Conservation (phyloP, 1,284 basidiomycete species). For the Malassezia globosa region DNA sequence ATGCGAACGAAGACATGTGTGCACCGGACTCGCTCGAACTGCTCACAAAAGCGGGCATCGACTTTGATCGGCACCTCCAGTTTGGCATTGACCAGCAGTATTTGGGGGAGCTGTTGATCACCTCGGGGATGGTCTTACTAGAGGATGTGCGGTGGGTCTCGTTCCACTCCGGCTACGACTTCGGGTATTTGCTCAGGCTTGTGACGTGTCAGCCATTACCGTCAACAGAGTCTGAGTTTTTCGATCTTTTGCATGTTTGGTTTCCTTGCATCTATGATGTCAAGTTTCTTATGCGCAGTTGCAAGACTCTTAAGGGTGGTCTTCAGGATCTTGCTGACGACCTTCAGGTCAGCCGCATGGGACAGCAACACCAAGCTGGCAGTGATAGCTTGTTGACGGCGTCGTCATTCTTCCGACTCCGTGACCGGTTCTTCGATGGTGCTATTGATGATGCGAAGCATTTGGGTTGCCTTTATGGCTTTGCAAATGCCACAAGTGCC, state of each 20-base stretch:
- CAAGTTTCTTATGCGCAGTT: constrained; percentile 82
- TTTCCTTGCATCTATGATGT: constrained; percentile 96
- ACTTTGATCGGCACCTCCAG: constrained; percentile 84
- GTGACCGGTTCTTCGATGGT: constrained; percentile 77
- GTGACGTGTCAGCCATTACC: constrained; percentile 80
- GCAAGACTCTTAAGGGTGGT: constrained; percentile 83
- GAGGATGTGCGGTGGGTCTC: constrained; percentile 92
- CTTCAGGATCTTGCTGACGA: constrained; percentile 93
- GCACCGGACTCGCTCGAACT: constrained; percentile 92
- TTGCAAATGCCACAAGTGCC: constrained; percentile 21
- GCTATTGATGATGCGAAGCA: constrained; percentile 56
- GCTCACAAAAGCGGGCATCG: constrained; percentile 84
- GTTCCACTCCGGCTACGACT: constrained; percentile 99
- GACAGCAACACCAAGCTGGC: constrained; percentile 86
- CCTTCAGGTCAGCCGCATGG: constrained; percentile 75
- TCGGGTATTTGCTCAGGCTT: constrained; percentile 94
- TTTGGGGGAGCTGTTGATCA: constrained; percentile 94
- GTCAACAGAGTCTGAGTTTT: constrained; percentile 77
- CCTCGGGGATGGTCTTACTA: constrained; percentile 79
- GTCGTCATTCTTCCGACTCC: constrained; percentile 89
- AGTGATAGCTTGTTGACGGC: constrained; percentile 88
- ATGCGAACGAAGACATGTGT: constrained; percentile 88
- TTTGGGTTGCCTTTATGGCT: constrained; percentile 41
- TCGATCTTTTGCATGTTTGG: constrained; percentile 77
- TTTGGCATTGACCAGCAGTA: constrained; percentile 84